Conservation (phyloP, 2,329 filamentous ascomycete species). For the Zymoseptoria passerinii region DNA sequence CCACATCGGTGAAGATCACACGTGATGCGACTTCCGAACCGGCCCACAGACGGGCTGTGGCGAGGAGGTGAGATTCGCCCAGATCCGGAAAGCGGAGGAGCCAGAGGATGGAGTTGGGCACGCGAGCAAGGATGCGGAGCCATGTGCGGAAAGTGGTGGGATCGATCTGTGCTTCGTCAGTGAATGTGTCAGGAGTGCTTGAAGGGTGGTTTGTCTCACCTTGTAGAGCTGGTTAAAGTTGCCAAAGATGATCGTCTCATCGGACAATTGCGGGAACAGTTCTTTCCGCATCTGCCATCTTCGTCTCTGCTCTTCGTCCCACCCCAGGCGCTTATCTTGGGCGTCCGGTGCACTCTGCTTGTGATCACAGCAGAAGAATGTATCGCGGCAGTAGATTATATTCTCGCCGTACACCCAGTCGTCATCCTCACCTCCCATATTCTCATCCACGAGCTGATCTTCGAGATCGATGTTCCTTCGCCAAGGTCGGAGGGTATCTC, state of each 20-base stretch:
- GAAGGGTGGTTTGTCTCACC: constrained; percentile 43
- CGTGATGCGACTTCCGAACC: constrained; percentile 75
- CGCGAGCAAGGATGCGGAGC: constrained; percentile 77
- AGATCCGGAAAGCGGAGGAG: constrained; percentile 92
- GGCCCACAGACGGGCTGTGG: constrained; percentile 76
- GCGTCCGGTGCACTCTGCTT: constrained; percentile 76
- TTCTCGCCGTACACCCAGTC: constrained; percentile 96
- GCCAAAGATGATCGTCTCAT: constrained; percentile 82
- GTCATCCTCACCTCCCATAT: constrained; percentile 55
- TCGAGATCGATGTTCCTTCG: constrained; percentile 65
- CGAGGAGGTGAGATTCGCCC: constrained; percentile 74
- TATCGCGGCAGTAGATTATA: constrained; percentile 86
- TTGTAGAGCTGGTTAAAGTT: constrained; percentile 99
- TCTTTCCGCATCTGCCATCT: constrained; percentile 92
- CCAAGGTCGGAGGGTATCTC: constrained; percentile 69
- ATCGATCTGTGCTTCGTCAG: constrained; percentile 61
- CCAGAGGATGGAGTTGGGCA: constrained; percentile 88
- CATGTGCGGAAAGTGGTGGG: constrained; percentile 93
- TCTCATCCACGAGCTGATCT: constrained; percentile 55
- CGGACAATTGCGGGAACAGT: constrained; percentile 71
- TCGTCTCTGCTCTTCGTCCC: constrained; percentile 72
- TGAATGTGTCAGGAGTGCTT: not conserved
- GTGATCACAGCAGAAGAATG: constrained; percentile 98
- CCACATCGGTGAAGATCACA: constrained; percentile 92
- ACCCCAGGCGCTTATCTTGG: constrained; percentile 58